A percentile compares a stretch with the other conserved stretches of the same genome.
Conservation (phyloP, 352 stramenopile species). For the Phytophthora fragariae region DNA sequence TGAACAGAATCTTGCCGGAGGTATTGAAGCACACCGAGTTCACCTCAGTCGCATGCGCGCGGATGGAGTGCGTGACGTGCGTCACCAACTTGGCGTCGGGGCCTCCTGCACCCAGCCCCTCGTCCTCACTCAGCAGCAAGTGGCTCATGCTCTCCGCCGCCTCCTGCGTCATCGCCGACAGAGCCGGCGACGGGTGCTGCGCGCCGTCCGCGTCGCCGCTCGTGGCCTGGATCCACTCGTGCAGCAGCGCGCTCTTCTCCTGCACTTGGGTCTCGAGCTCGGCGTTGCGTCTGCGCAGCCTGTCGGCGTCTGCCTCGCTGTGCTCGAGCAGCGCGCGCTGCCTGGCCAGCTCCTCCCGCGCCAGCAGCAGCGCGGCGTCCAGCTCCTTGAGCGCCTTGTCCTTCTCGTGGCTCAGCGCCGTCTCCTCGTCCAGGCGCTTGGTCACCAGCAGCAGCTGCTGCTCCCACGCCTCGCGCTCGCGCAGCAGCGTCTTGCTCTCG, state of each 20-base stretch:
- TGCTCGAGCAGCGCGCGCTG: constrained; percentile 62
- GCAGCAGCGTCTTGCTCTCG: constrained; percentile 78
- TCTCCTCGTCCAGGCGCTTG: constrained; percentile 72
- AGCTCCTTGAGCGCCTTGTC: constrained; percentile 74
- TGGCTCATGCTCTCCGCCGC: constrained; percentile 58
- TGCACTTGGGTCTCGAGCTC: constrained; percentile 66
- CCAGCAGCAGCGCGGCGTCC: constrained; percentile 51
- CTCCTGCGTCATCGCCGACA: constrained; percentile 43
- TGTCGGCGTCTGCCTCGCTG: constrained; percentile 53
- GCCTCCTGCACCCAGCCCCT: constrained; percentile 17
- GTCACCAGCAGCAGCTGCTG: constrained; percentile 61
- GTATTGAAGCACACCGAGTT: constrained; percentile 89
- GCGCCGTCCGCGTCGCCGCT: constrained; percentile 28
- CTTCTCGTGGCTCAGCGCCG: constrained; percentile 67
- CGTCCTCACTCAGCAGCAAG: constrained; percentile 41
- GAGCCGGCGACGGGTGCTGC: constrained; percentile 16
- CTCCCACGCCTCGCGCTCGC: constrained; percentile 70
- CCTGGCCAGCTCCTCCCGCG: constrained; percentile 68
- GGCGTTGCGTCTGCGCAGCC: constrained; percentile 46
- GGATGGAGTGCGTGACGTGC: constrained; percentile 61
- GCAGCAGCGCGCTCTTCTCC: constrained; percentile 67
- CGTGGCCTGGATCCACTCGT: constrained; percentile 65
- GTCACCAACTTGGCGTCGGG: constrained; percentile 44
- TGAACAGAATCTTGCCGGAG: constrained; percentile 85
- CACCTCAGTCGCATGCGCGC: constrained; percentile 83